Evolutionary conservation across 2,329 filamentous ascomycete genomes (phyloP), one percentile per base, ranked within the genome.

Genomic region (Pyrenophora graminea): DNA sequence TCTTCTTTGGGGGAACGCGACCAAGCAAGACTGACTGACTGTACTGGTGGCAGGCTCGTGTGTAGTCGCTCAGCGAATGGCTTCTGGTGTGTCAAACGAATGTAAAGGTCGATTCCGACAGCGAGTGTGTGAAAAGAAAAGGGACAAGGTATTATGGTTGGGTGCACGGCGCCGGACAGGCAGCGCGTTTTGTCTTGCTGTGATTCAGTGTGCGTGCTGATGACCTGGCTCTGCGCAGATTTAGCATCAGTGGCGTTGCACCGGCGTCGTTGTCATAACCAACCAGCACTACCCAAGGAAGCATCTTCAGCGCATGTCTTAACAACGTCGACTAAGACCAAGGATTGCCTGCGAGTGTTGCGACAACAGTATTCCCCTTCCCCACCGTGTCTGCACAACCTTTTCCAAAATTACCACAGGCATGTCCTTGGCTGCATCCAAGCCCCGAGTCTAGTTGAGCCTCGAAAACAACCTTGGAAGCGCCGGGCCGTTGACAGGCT

Each of bases 201-300:
- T 47, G 36, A 34, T 54, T 55, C 51, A 48, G n/a, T n/a, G n/a
- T n/a, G n/a, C n/a, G 46, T 53, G 65, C 59, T 67, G 63, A 67
- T 69, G 66, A 64, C 51, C 62, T 58, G 60, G 49, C 59, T 61
- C 59, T 52, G 56, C 56, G 55, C 64, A 62, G 61, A 60, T 50
- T 62, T 63, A 67, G 64, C 53, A 63, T 45, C 44, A 55, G 51
- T 48, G 61, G 51, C 55, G 57, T 58, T 36, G 51, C 50, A 44
- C 49, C 39, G 33, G 17, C 30, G 33, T 12, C 39, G 44, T 54
- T 39, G 31, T 30, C n/a, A n/a, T n/a, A 45, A 30, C 34, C 38
- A 47, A 36, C 48, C 31, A 41, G 23, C 31, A 32, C 45, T 39
- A 23, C 33, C n/a, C n/a, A n/a, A n/a, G n/a, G n/a, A n/a, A n/a